Evolutionary conservation across 805 yeast species (phyloP).

Genomic region (Lipomyces sp.): DNA sequence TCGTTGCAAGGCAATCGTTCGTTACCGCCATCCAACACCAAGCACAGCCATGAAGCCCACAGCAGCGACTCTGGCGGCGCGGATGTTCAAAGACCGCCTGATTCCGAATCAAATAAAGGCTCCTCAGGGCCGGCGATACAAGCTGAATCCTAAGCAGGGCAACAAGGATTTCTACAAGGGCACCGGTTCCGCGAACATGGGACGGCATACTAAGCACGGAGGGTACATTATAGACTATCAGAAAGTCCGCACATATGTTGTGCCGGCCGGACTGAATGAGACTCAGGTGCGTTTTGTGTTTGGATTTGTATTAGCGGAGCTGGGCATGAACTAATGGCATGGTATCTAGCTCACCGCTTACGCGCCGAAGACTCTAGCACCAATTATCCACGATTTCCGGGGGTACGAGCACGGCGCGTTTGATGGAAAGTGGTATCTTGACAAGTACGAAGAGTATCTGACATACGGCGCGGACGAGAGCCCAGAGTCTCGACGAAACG

Average conservation of each 20-base stretch:
- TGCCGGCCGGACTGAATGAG: conserved; percentile 50
- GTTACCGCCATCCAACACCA: too few species aligned
- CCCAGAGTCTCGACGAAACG: conserved; percentile 30
- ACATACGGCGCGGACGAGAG: conserved; percentile 55
- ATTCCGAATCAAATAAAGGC: conserved; percentile 1
- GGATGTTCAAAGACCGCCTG: conserved; percentile 16
- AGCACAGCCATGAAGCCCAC: conserved; percentile 9
- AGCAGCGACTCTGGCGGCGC: background rate
- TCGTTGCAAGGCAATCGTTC: too few species aligned
- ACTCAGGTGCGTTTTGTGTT: conserved; percentile 30
- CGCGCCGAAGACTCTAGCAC: conserved; percentile 71
- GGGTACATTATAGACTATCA: conserved; percentile 74
- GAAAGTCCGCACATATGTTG: conserved; percentile 86
- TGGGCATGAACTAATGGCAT: background rate
- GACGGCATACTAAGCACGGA: conserved; percentile 71
- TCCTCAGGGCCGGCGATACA: conserved; percentile 38
- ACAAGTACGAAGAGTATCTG: conserved; percentile 70
- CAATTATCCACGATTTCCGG: conserved; percentile 59
- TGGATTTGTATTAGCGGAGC: background rate
- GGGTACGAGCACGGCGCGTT: conserved; percentile 71
- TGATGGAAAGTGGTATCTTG: conserved; percentile 69
- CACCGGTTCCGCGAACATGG: conserved; percentile 92
- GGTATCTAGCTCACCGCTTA: conserved; percentile 62
- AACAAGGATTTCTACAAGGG: conserved; percentile 94
- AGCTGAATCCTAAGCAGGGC: conserved; percentile 89